Conservation (phyloP, 345 rosid species). For the Pseudoturritis turrita region DNA sequence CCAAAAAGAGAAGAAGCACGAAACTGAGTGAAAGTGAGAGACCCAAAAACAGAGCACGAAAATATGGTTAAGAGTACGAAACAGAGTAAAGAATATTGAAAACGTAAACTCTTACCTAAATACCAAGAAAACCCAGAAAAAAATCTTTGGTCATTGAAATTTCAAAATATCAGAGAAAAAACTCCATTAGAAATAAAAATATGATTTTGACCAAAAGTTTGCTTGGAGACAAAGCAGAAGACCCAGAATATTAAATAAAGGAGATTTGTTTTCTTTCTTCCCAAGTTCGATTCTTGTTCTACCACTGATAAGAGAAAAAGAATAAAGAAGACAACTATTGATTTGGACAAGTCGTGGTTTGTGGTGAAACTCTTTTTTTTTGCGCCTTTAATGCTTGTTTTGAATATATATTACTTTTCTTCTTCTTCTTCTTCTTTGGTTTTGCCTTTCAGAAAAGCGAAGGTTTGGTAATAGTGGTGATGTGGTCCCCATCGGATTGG, state of each 20-base stretch:
- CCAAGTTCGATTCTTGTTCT: slow-evolving; percentile 6
- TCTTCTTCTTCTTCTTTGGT: neutral
- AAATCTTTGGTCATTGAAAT: neutral
- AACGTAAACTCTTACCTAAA: slow-evolving; percentile 29
- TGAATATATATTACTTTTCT: neutral
- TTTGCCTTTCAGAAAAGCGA: slow-evolving; percentile 25
- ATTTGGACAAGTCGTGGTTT: slow-evolving; percentile 25
- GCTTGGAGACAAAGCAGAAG: slow-evolving; percentile 61
- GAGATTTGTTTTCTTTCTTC: neutral
- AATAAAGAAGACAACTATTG: neutral
- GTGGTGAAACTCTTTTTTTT: neutral
- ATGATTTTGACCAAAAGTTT: slow-evolving; percentile 31
- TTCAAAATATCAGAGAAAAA: neutral
- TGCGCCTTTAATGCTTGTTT: neutral
- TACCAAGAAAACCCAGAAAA: neutral
- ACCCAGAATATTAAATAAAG: slow-evolving; percentile 13
- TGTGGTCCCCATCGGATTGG: slow-evolving; percentile 16
- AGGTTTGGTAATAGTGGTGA: slow-evolving; percentile 24
- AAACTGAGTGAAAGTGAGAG: neutral
- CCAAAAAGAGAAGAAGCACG: neutral
- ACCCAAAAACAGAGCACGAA: neutral
- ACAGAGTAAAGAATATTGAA: no score
- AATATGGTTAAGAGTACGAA: neutral
- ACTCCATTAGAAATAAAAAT: neutral
- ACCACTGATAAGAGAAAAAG: neutral